Evolutionary conservation across 768 basidiomycete species (phyloP), one percentile per base, ranked within the genome.

Genomic region (Rhizopogon vulgaris): DNA sequence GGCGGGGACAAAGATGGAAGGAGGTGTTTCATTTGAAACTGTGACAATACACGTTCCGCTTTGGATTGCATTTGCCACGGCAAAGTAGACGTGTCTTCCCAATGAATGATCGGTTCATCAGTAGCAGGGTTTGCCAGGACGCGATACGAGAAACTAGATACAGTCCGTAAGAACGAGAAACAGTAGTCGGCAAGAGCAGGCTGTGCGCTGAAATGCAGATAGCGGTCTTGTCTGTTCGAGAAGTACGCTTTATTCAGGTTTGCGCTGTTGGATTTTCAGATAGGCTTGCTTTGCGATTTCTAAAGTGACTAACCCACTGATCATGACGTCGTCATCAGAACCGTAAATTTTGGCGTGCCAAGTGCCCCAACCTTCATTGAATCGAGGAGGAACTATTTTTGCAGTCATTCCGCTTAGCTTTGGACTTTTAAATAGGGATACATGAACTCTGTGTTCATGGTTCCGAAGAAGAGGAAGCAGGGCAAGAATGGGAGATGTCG

Each of bases 261-360:
- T 8, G 96, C 96, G 1, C 95, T 98, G 60, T 3, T 38, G 11
- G 45, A 38, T 11, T 5, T n/a, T 51, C 8, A 30, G 41, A 30
- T 25, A 27, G 4, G 52, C 22, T 9, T 39, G 47, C 28, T 49
- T 22, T 51, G 32, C 41, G 49, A 18, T 14, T 43, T 60, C 46
- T 18, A 38, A 72, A 75, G 32, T 46, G 52, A 67, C 82, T 69
- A 57, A 95, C 95, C 96, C 96, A 60, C 84, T 91, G 54, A 99
- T 83, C 66, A 99, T 83, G 39, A 99, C 78, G 49, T 94, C 84
- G 63, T 97, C 85, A 64, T 99, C 96, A 0, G 80, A 85, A 17
- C 92, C 93, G 62, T 99, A 99, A 51, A 94, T 79, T 69, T 99
- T 99, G 3, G 91, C 87, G 65, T 98, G 96, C 94, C 94, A 97